Base-by-base conservation (phyloP, 805 yeast species). In the Sungouiozyma ichnusensis region DNA sequence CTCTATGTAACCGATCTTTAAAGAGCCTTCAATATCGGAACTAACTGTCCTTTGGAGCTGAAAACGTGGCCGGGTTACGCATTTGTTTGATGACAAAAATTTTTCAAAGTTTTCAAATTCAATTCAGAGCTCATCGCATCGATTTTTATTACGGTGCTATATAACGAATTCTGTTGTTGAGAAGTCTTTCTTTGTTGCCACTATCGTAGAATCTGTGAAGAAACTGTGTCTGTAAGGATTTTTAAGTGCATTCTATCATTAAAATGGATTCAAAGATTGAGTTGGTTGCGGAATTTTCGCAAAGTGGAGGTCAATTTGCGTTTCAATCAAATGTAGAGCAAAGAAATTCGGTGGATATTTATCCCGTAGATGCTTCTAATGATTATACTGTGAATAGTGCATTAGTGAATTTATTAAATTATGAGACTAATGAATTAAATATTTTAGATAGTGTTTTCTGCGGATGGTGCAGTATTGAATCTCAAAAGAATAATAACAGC, bases 21-120 rank as follows among this genome's bases (percentile, higher is more conserved):
- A n/a, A n/a, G n/a, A n/a, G n/a, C n/a, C n/a, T n/a, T n/a, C n/a
- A n/a, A n/a, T n/a, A n/a, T n/a, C n/a, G n/a, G n/a, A n/a, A n/a
- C n/a, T n/a, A n/a, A n/a, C n/a, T n/a, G n/a, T n/a, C n/a, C n/a
- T n/a, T n/a, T n/a, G n/a, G n/a, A n/a, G n/a, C n/a, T n/a, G n/a
- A 24, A 24, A 24, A 24, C 11, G 11, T 7, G 84, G 67, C 70
- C 81, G 46, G 84, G 94, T 60, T 84, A 81, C 63, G 71, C 73
- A n/a, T n/a, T n/a, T 55, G 69, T 77, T 13, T 82, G 84, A 7
- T 67, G 59, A 33, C 59, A 65, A 40, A 69, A 79, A 53, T 64
- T 68, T 54, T 65, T 60, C 46, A 62, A 55, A 40, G 48, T 11
- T 24, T 24, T n/a, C n/a, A n/a, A n/a, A n/a, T n/a, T n/a, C 33